Evolutionary conservation across 805 yeast species (phyloP), one percentile per base, ranked within the genome.

Genomic region (Ogataea allantospora): DNA sequence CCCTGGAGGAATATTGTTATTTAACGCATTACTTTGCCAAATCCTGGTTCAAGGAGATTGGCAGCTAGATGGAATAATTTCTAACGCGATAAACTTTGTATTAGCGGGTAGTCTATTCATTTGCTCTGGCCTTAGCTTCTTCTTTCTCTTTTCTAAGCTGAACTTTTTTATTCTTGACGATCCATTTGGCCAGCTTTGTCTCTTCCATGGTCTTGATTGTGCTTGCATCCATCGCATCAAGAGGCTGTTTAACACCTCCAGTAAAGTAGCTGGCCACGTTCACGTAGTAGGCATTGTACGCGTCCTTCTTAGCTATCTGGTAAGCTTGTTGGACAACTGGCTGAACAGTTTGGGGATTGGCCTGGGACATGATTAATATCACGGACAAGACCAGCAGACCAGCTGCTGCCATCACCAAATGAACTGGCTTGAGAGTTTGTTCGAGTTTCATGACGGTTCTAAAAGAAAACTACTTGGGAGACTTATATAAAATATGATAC

Each of bases 1-100:
- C 43, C 6, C 22, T 42, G 17, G 35, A 40, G 21, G 76, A 44
- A 24, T 44, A 45, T 26, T 53, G 53, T 33, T 49, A 48, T 26
- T 22, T 47, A 33, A 42, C 45, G 7, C 57, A 53, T 33, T 35
- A 38, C 14, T 49, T 46, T 24, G 42, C 50, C 7, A 44, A 47
- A 9, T 44, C 51, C 16, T 53, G 54, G 55, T 33, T 35, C n/a
- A n/a, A 19, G 12, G 38, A 32, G 14, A 35, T 38, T 11, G 27
- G 27, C n/a, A 24, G 27, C 15, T 24, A 11, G 12, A 14, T n/a
- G 11, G 6, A 23, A 8, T 8, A 11, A n/a, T 38, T 15, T 30
- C 27, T 9, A 17, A 12, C 6, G 26, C 33, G 31, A 33, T 31
- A 27, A 34, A 38, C 25, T 26, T 24, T 18, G 18, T 26, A 10